A percentile compares a stretch with the other conserved stretches of the same genome.
These are phyloP conservation scores for Diplodia mutila DNA, from an alignment of 2,329 filamentous ascomycete genomes.

Conservation along the genomic window DNA sequence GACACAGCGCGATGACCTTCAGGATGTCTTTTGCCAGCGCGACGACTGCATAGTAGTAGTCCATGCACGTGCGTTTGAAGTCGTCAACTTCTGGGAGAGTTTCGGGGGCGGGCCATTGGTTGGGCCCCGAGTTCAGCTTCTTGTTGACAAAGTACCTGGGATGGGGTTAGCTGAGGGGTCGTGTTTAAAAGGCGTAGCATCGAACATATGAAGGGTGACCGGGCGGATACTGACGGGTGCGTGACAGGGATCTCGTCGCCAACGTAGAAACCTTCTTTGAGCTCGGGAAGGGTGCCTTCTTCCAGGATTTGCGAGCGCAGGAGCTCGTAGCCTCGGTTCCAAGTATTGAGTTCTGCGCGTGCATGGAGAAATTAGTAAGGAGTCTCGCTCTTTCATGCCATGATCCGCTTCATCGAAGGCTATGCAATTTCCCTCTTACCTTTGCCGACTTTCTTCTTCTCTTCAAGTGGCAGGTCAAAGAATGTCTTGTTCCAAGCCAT, in stretches of 20 bases:
- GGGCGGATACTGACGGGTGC: constrained; percentile 33
- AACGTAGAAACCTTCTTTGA: constrained; percentile 51
- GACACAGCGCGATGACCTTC: constrained; percentile 46
- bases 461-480: constrained; percentile 46
- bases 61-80: constrained; percentile 45
- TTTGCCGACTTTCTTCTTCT: constrained; percentile 48
- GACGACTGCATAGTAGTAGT: constrained; percentile 47
- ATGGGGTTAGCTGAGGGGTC: not conserved
- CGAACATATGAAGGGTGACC: not conserved
- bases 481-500: constrained; percentile 47
- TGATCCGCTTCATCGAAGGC: too few relatives aligned
- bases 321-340: constrained; percentile 50
- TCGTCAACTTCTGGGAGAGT: constrained; percentile 30
- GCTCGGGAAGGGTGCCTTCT: constrained; percentile 46
- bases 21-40: constrained; percentile 48
- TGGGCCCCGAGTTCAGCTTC: constrained; percentile 47
- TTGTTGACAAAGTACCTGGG: constrained; percentile 40
- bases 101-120: constrained; percentile 44
- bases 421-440: too few relatives aligned
- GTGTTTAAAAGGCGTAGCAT: too few relatives aligned
- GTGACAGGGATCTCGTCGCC: constrained; percentile 46
- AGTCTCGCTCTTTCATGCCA: too few relatives aligned
- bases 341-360: constrained; percentile 42
- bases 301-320: constrained; percentile 50
- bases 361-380: not conserved